phyloP scores from a whole-genome alignment of 2,329 filamentous ascomycete species.

The Plectosphaerella sp. region DNA sequence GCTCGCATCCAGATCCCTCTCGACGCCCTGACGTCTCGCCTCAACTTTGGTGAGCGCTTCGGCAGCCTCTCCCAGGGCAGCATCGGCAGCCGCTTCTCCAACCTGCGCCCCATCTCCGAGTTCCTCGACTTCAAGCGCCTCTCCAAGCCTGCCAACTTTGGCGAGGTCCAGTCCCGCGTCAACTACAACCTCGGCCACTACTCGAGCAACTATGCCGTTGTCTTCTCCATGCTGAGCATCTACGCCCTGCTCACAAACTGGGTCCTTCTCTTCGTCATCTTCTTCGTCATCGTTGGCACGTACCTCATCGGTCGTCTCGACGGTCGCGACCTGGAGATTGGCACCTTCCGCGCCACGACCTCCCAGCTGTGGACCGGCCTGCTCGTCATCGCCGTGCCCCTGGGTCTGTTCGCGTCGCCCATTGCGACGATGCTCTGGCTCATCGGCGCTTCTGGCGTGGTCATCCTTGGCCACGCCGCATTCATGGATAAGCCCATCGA shows the following conservation, averaged over 20 bases:
- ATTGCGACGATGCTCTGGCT: constrained; percentile 88
- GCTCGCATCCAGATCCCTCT: constrained; percentile 88
- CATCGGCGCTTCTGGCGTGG: constrained; percentile 90
- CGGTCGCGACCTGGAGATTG: constrained; percentile 83
- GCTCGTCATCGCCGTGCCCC: constrained; percentile 74
- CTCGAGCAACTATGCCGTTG: constrained; percentile 94
- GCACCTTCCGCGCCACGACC: constrained; percentile 74
- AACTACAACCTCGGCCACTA: constrained; percentile 98
- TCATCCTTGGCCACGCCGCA: constrained; percentile 89
- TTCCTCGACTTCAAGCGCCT: constrained; percentile 95
- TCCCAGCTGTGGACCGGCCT: constrained; percentile 93
- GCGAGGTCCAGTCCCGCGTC: constrained; percentile 83
- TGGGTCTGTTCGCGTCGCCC: constrained; percentile 81
- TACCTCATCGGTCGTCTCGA: constrained; percentile 88
- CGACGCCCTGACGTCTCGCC: constrained; percentile 83
- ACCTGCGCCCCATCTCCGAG: constrained; percentile 84
- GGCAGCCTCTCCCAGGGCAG: constrained; percentile 76
- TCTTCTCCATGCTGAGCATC: constrained; percentile 93
- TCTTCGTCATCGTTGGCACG: constrained; percentile 81
- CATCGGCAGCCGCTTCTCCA: constrained; percentile 79
- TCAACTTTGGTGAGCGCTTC: constrained; percentile 84
- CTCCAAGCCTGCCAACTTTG: constrained; percentile 89
- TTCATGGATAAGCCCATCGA: constrained; percentile 99
- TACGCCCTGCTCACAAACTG: constrained; percentile 91
- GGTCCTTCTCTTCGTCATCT: constrained; percentile 84